Evolutionary conservation across 441 rosid species (phyloP).

Genomic region (Pelargonium myrrhifolium): DNA sequence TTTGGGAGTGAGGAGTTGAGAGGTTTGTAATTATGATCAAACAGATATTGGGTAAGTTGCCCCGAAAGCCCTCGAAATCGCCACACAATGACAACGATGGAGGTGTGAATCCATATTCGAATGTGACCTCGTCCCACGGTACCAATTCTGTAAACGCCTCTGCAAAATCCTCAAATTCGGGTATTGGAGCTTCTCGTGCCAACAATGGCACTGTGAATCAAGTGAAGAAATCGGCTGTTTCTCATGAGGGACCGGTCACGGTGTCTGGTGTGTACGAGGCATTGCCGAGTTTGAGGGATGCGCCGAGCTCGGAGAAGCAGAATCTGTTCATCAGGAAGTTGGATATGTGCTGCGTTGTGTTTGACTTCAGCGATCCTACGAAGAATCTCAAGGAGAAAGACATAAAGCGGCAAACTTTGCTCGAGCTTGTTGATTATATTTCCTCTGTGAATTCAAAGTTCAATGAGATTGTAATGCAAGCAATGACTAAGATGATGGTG

Average conservation of each 20-base stretch:
- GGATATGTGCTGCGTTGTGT: slow-evolving; percentile 58
- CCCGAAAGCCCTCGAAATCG: slow-evolving; percentile 71
- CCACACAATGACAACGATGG: slow-evolving; percentile 44
- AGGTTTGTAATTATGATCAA: slow-evolving; percentile 58
- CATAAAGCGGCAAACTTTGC: slow-evolving; percentile 63
- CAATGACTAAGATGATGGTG: slow-evolving; percentile 55
- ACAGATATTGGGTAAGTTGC: slow-evolving; percentile 72
- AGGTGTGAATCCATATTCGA: slow-evolving; percentile 30
- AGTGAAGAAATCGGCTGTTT: slow-evolving; percentile 34
- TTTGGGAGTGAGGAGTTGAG: not conserved
- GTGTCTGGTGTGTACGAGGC: slow-evolving; percentile 47
- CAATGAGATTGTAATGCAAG: slow-evolving; percentile 69
- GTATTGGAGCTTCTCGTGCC: slow-evolving; percentile 26
- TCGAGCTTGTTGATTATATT: slow-evolving; percentile 74
- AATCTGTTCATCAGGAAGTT: slow-evolving; percentile 60
- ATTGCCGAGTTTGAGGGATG: slow-evolving; percentile 64
- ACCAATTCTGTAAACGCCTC: slow-evolving; percentile 35
- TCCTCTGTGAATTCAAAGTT: slow-evolving; percentile 49
- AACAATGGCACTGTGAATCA: slow-evolving; percentile 41
- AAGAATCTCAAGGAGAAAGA: slow-evolving; percentile 79
- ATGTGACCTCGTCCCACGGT: slow-evolving; percentile 33
- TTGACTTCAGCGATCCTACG: slow-evolving; percentile 56
- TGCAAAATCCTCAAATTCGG: slow-evolving; percentile 32
- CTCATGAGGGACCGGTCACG: slow-evolving; percentile 27
- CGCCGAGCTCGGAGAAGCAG: slow-evolving; percentile 57